Evolutionary conservation across 1,284 basidiomycete genomes (phyloP).

Genomic region (Coniophora puteana): DNA sequence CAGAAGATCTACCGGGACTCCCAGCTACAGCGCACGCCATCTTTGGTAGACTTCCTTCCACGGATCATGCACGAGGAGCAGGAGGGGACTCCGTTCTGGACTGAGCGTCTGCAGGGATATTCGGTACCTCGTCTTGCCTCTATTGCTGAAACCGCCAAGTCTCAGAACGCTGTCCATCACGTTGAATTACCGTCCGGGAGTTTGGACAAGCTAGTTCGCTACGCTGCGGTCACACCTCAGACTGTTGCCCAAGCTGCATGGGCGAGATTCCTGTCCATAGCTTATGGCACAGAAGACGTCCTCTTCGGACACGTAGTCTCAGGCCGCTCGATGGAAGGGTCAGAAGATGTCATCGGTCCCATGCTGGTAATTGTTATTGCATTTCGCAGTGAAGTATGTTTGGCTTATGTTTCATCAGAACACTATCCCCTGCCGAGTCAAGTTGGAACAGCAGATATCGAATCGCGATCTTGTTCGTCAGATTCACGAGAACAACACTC

Average conservation of each 20-base stretch:
- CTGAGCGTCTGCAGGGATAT: conserved; percentile 26
- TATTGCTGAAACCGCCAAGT: conserved; percentile 4
- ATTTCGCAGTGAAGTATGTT: neutral
- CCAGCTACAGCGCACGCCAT: conserved; percentile 14
- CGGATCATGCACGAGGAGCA: conserved; percentile 33
- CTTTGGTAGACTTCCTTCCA: conserved; percentile 35
- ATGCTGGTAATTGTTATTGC: conserved; percentile 36
- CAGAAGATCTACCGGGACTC: conserved; percentile 29
- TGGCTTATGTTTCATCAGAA: conserved; percentile 30
- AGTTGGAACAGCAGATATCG: conserved; percentile 20
- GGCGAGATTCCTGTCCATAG: conserved; percentile 35
- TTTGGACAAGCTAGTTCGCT: conserved; percentile 13
- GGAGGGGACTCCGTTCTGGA: conserved; percentile 39
- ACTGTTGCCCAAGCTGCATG: conserved; percentile 40
- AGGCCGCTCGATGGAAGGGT: conserved; percentile 37
- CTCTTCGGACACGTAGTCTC: conserved; percentile 49
- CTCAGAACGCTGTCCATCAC: conserved; percentile 10
- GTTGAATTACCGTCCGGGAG: conserved; percentile 8
- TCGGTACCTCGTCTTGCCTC: conserved; percentile 14
- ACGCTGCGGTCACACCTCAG: conserved; percentile 30
- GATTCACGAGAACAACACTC: conserved; percentile 38
- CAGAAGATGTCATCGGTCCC: conserved; percentile 46
- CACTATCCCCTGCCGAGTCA: conserved; percentile 42
- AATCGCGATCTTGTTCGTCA: conserved; percentile 35
- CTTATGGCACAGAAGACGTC: conserved; percentile 32